Evolutionary conservation across 805 yeast genomes (phyloP), one percentile per base, ranked within the genome.

Genomic region (Kazachstania bromeliacearum): DNA sequence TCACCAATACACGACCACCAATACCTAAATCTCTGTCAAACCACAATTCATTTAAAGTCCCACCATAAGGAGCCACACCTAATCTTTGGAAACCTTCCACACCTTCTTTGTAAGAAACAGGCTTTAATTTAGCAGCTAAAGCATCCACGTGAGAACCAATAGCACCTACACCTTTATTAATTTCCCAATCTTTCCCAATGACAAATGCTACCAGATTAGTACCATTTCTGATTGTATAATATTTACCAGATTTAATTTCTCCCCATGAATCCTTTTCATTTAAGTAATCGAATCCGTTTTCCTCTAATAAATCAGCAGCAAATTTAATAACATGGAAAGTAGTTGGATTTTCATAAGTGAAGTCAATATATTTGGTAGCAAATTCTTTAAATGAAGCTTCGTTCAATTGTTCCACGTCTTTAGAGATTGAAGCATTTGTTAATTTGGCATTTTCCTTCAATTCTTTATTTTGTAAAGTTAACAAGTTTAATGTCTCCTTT

Each of bases 61-160:
- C 92, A 15, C 85, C 75, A 55, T 85, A 85, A 2, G 89, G 85
- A 0, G 94, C 89, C 27, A 82, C 85, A 5, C 94, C 95, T 21
- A 85, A 63, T 33, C 79, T 60, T 45, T 81, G 84, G 57, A 72
- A 85, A 21, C 94, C 94, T 39, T 81, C 87, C 12, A 77, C 73
- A 7, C 67, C 61, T 6, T 55, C 51, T 51, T 78, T 79, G 41
- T 64, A 64, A 12, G 89, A 79, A 35, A 68, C 63, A 1, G 95
- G 95, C 62, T 85, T 85, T 53, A 85, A 66, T 41, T 71, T 67
- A 4, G 71, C 73, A 10, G 85, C 70, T 42, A 83, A 63, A 0
- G 89, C 71, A 59, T 85, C 95, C 32, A 79, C 71, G 59, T 83
- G 94, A n/a, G 77, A 62, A 4, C 84, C 92, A 44, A 79, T 69